Base-by-base conservation (phyloP, 495 filamentous ascomycete genomes). In the Bacidia gigantensis region DNA sequence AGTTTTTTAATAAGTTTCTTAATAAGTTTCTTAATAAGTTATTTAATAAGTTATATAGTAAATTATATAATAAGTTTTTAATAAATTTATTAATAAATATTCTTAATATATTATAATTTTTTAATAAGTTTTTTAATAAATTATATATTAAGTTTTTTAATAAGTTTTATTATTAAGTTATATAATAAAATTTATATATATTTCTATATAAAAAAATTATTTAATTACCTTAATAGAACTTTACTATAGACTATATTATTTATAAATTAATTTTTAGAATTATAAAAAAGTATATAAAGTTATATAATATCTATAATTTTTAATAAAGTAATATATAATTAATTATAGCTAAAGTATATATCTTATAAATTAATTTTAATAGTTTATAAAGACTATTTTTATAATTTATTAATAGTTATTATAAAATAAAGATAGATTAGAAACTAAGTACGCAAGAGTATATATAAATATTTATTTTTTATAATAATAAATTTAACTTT, bases 401-500 rank as follows among this genome's bases (percentile, higher is more conserved):
- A 46, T 3, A 46, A 24, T 29, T 60, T 60, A 45, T 60, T 60
- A 18, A 58, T 54, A 18, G 48, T 60, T 46, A 60, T 60, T 24
- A 40, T 48, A 54, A 60, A 60, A 41, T 39, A 57, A 24, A 58
- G 46, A 18, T 38, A 26, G n/a, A 58, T 44, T 11, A 47, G 55
- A 57, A 57, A 60, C 45, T 57, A 45, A 20, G 42, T 22, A 11
- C 10, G 11, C 9, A 45, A 11, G 11, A 45, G 21, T 11, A 45
- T 12, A 45, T 11, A 12, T 11, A 45, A 12, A 45, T 45, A 45
- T 11, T 45, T 45, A 45, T 45, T 45, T 45, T 45, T 20, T 12
- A 11, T 45, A 11, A 45, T 45, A 45, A 45, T 11, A 45, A 45
- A 20, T 22, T 22, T 22, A 11, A 10, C 10, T 45, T 45, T 45